Conservation (phyloP, 2,329 filamentous ascomycete species). For the Calonectria crousiana region DNA sequence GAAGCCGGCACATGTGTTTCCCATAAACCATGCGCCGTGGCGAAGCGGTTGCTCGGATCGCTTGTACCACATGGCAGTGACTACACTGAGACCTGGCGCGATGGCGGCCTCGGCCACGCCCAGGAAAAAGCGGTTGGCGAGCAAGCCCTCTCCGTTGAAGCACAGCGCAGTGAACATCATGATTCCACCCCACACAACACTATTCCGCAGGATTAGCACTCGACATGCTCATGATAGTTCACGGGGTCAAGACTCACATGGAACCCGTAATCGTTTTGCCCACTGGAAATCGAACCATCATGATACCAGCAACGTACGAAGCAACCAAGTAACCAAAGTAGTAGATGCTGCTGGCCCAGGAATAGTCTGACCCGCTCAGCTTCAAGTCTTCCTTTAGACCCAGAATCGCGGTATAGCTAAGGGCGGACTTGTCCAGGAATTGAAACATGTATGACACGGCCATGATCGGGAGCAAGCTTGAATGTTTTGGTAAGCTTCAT, state of each 20-base stretch:
- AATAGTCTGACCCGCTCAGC: constrained; percentile 62
- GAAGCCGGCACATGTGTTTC: constrained; percentile 42
- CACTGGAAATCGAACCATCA: constrained; percentile 44
- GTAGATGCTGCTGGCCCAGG: constrained; percentile 63
- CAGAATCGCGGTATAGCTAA: constrained; percentile 65
- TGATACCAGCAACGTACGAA: constrained; percentile 40
- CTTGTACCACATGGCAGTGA: constrained; percentile 66
- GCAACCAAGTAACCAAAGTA: constrained; percentile 63
- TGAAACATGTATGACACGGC: constrained; percentile 69
- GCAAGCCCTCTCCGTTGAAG: constrained; percentile 60
- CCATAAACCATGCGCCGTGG: constrained; percentile 42
- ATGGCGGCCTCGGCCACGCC: constrained; percentile 67
- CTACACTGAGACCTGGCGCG: constrained; percentile 64
- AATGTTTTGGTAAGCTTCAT: constrained; percentile 1
- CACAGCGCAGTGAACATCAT: constrained; percentile 58
- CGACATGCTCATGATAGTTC: too few relatives aligned
- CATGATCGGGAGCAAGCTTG: constrained; percentile 64
- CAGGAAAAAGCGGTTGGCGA: constrained; percentile 64
- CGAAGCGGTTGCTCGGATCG: constrained; percentile 35
- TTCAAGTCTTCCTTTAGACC: constrained; percentile 59
- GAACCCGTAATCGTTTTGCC: constrained; percentile 43
- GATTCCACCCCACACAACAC: constrained; percentile 51
- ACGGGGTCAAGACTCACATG: constrained; percentile 26
- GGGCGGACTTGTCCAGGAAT: constrained; percentile 70
- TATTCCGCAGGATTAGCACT: neutral